These are phyloP conservation scores for Rosa hybrid DNA, from an alignment of 331 rosid genomes.

Conservation along the genomic window DNA sequence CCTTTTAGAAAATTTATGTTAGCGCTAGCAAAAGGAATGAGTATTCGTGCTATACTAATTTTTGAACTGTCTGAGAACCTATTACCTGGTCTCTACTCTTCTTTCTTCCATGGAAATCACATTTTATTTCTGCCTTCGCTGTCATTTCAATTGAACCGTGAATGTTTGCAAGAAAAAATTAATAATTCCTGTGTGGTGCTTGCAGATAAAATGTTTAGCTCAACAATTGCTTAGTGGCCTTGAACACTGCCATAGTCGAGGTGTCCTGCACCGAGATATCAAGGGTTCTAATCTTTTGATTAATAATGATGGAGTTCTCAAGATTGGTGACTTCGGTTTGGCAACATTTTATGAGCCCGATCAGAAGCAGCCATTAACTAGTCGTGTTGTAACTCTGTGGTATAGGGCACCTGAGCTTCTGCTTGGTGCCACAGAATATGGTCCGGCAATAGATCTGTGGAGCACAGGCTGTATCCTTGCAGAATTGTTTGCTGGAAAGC, in stretches of 20 bases:
- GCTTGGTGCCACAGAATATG: slow-evolving; percentile 84
- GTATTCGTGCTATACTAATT: not conserved
- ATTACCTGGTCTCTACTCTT: not conserved
- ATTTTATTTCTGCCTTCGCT: not conserved
- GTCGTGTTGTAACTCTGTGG: slow-evolving; percentile 96
- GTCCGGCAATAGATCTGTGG: slow-evolving; percentile 80
- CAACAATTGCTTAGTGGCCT: slow-evolving; percentile 79
- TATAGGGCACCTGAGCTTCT: slow-evolving; percentile 95
- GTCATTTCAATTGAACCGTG: not conserved
- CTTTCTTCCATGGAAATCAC: not conserved
- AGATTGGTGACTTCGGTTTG: slow-evolving; percentile 93
- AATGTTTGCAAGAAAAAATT: not conserved
- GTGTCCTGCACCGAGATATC: slow-evolving; percentile 89
- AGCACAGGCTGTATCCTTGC: slow-evolving; percentile 92
- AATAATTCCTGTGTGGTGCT: slow-evolving; percentile 15
- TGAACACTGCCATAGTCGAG: slow-evolving; percentile 81
- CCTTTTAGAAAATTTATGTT: not conserved
- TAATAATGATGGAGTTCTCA: slow-evolving; percentile 74
- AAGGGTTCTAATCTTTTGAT: slow-evolving; percentile 89
- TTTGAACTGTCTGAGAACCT: not conserved
- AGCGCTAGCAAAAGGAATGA: not conserved
- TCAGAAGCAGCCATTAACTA: slow-evolving; percentile 70
- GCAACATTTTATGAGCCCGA: slow-evolving; percentile 65
- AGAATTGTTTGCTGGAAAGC: slow-evolving; percentile 76
- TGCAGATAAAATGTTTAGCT: slow-evolving; percentile 81